Evolutionary conservation across 768 basidiomycete species (phyloP).

Genomic region (Boletales sp.): DNA sequence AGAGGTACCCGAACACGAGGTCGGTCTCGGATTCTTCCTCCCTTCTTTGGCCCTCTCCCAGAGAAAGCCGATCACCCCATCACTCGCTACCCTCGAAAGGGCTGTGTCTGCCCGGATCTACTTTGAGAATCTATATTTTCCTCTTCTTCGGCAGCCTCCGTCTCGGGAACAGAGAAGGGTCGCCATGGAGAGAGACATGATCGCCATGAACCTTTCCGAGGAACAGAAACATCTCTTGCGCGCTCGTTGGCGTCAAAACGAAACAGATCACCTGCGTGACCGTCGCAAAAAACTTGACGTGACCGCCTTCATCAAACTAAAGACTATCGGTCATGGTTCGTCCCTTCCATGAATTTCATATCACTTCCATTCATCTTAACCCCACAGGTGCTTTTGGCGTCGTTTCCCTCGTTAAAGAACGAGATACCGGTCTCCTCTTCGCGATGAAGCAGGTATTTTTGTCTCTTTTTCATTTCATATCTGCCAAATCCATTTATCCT

Average conservation of each 20-base stretch:
- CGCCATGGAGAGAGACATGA: constrained; percentile 88
- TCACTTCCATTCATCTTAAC: constrained; percentile 25
- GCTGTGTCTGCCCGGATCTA: constrained; percentile 90
- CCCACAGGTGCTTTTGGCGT: constrained; percentile 88
- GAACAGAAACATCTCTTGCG: constrained; percentile 69
- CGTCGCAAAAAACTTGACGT: constrained; percentile 77
- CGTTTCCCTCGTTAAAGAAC: constrained; percentile 87
- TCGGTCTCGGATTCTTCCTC: constrained; percentile 29
- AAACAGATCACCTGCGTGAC: constrained; percentile 87
- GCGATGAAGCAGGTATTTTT: constrained; percentile 91
- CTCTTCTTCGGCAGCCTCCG: constrained; percentile 77
- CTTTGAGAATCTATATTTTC: constrained; percentile 90
- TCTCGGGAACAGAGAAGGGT: constrained; percentile 81
- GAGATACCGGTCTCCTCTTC: constrained; percentile 71
- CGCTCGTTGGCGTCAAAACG: constrained; percentile 78
- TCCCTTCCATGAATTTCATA: constrained; percentile 25
- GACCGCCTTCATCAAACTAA: constrained; percentile 82
- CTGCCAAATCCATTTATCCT: constrained; percentile 23
- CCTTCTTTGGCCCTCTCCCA: constrained; percentile 36
- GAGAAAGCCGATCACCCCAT: constrained; percentile 70
- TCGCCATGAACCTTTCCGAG: constrained; percentile 63
- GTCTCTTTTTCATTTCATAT: constrained; percentile 24
- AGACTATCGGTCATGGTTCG: constrained; percentile 92
- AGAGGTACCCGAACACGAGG: constrained; percentile 62
- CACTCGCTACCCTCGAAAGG: constrained; percentile 88